phyloP scores from a whole-genome alignment of 768 basidiomycete genomes.

The Crucibulum laeve region DNA sequence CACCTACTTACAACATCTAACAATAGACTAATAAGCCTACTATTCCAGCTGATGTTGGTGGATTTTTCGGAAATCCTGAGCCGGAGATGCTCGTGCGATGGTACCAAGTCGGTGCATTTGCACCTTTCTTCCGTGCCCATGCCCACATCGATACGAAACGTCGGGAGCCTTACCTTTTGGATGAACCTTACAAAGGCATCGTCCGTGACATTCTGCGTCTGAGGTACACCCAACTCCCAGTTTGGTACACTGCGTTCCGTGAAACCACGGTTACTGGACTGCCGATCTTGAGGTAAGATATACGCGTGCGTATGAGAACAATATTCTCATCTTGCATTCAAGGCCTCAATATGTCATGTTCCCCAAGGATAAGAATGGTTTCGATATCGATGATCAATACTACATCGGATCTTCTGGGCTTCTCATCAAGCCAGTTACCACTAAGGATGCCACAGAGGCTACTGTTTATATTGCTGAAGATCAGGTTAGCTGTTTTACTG shows the following conservation, averaged over 20 bases:
- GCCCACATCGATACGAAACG: slow-evolving; percentile 98
- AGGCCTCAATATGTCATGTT: slow-evolving; percentile 97
- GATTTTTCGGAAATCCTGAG: slow-evolving; percentile 97
- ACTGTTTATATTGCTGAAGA: slow-evolving; percentile 85
- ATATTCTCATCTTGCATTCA: not conserved
- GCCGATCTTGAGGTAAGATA: slow-evolving; percentile 73
- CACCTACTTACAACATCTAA: not conserved
- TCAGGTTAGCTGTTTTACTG: slow-evolving; percentile 41
- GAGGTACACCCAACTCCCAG: slow-evolving; percentile 81
- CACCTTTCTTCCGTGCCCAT: slow-evolving; percentile 98
- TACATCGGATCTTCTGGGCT: slow-evolving; percentile 87
- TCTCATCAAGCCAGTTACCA: slow-evolving; percentile 87
- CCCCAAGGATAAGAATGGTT: slow-evolving; percentile 85
- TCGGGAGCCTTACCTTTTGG: slow-evolving; percentile 90
- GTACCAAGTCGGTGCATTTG: slow-evolving; percentile 95
- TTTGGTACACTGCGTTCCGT: slow-evolving; percentile 98
- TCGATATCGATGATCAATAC: slow-evolving; percentile 90
- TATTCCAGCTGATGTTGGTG: slow-evolving; percentile 87
- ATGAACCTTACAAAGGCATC: slow-evolving; percentile 84
- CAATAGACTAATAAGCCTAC: slow-evolving; percentile 2
- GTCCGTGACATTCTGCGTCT: slow-evolving; percentile 75
- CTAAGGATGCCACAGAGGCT: slow-evolving; percentile 62
- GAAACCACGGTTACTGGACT: slow-evolving; percentile 79
- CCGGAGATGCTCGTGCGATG: slow-evolving; percentile 94
- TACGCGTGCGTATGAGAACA: not conserved